These are phyloP conservation scores for Leccinum subspadiceum DNA, from an alignment of 1,284 basidiomycete genomes.

Conservation along the genomic window DNA sequence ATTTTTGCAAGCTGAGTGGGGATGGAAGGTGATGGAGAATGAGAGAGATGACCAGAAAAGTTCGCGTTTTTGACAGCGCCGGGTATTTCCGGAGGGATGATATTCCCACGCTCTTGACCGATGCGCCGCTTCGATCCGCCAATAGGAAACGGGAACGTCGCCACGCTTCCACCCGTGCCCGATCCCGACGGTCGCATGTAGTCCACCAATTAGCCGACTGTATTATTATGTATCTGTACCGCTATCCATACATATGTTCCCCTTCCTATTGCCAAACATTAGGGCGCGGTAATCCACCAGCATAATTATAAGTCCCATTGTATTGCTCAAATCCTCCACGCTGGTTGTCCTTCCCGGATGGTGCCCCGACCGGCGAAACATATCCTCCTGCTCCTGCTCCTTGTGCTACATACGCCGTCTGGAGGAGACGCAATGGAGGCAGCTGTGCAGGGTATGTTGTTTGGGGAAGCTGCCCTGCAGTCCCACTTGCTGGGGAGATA, in stretches of 20 bases:
- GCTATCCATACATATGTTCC: constrained; percentile 17
- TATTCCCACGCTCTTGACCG: constrained; percentile 40
- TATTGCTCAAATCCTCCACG: constrained; percentile 28
- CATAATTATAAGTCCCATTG: constrained; percentile 27
- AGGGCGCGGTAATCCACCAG: constrained; percentile 26
- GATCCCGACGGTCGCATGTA: background rate
- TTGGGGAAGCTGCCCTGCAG: constrained; percentile 20
- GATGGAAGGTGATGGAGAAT: constrained; percentile 42
- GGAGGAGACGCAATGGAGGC: constrained; percentile 31
- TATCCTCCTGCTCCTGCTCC: constrained; percentile 19
- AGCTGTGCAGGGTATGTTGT: constrained; percentile 24
- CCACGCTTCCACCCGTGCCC: background rate
- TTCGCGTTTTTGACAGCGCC: constrained; percentile 38
- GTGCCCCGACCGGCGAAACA: constrained; percentile 21
- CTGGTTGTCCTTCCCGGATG: constrained; percentile 20
- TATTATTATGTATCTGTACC: constrained; percentile 13
- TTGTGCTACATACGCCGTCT: constrained; percentile 21
- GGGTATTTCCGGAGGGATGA: constrained; percentile 39
- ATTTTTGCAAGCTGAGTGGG: constrained; percentile 63
- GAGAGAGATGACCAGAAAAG: constrained; percentile 34
- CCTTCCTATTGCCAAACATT: constrained; percentile 30
- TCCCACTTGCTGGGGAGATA: constrained; percentile 20
- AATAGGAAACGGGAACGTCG: constrained; percentile 11
- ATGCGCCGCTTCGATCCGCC: constrained; percentile 13
- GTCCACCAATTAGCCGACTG: constrained; percentile 6